Base-by-base conservation (phyloP, 2,329 filamentous ascomycete species). In the Karstenula rhodostoma region DNA sequence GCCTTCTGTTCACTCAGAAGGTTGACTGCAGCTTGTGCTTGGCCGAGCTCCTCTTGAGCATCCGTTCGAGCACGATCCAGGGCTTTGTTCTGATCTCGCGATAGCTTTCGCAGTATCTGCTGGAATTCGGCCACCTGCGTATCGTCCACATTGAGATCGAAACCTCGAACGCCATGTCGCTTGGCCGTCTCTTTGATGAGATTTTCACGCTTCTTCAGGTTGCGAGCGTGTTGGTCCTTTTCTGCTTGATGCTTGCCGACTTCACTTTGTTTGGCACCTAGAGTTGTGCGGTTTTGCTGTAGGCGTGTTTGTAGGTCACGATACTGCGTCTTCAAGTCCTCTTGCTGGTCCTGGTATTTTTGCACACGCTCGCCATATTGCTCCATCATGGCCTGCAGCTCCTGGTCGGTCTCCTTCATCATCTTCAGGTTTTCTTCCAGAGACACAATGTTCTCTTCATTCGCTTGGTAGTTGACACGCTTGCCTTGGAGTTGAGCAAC, bases 151-250 rank as follows among this genome's bases (percentile, higher is more conserved):
- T 93, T 88, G 22, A 89, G 87, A 64, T 97, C 93, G 71, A 91
- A 97, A 0, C 94, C 94, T 35, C 92, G 89, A 63, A 99, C 91
- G 60, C 87, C 89, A 76, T 97, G 91, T 27, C 84, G 84, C 48
- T 87, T 84, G 17, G 94, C 93, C 40, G 92, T 88, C 59, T 94
- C 89, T 65, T 89, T 92, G 57, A 97, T 88, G 76, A 96, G 85
- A 10, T 86, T 84, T 70, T 90, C 85, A 42, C 94, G 90, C 47
- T 86, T 82, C 67, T 87, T 83, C 3, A 97, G 75, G 66, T 97
- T 91, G 4, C 90, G 87, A 73, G 97, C 92, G 73, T 95, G 92
- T 69, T 90, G 92, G 63, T 92, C 90, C 79, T 94, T 93, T 73
- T 97, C 90, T 2, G 94, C 94, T 76, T 95, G 87, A 67, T 90